Base-by-base conservation (phyloP, 1,139 yeast genomes). In the Suhomyces bokatorum region DNA sequence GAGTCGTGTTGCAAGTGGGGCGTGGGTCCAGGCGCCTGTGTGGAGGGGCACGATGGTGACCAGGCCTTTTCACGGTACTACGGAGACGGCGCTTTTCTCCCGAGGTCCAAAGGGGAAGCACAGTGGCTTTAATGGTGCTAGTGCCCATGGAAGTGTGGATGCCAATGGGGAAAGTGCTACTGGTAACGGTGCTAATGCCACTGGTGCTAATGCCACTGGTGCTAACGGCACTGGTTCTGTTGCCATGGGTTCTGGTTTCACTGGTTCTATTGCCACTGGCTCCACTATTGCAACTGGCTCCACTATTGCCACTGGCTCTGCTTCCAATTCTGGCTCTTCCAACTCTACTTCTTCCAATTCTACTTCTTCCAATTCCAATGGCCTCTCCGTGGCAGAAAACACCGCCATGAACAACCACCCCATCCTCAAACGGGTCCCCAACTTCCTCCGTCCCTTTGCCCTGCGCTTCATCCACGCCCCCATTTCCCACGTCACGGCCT, bases 401-500 rank as follows among this genome's bases (percentile, higher is more conserved):
- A 8, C 10, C 8, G 26, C 37, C 27, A 34, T 39, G 34, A 27
- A 43, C 11, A 38, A 17, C 9, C 69, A 67, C 49, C 70, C 71
- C n/a, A 71, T 73, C 27, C 55, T 73, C 38, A 64, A 56, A 40
- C 55, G 67, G 35, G 60, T 77, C 3, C 87, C 87, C 26, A 66
- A 61, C 41, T 71, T 76, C 45, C 65, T 81, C 46, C 72, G 73
- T 16, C 78, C 77, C 4, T 80, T 78, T 52, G 75, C 83, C 4
- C 59, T 63, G 17, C 67, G 72, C 43, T 76, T 82, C 55, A 64
- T 75, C 37, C 62, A 72, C 40, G 87, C 90, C 0, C 90, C 95
- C 1, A 68, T 84, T 6, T 74, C 88, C 1, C 86, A 86, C 53
- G 73, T 85, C n/a, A 75, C 87, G 0, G 76, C 96, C 3, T 88